A percentile compares a stretch with the other conserved stretches of the same genome.
Conservation (phyloP, 352 stramenopile species). For the Saprolegnia diclina region DNA sequence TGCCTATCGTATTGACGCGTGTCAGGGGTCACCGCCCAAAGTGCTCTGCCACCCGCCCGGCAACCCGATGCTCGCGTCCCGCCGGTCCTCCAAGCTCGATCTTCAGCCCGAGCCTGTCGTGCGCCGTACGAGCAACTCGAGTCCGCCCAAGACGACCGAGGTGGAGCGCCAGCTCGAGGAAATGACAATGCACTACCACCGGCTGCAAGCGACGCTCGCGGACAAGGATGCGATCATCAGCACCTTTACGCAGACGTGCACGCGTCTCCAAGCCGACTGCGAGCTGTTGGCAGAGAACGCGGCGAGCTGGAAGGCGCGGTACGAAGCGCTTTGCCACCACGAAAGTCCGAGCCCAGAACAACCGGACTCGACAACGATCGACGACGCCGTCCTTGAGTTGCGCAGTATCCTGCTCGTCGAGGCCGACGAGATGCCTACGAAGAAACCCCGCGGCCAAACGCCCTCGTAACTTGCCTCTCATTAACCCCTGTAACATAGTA, state of each 20-base stretch:
- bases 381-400: neutral
- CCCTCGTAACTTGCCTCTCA: neutral
- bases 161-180: neutral
- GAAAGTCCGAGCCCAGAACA: neutral
- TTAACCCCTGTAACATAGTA: neutral
- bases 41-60: neutral
- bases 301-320: constrained; percentile 8
- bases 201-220: neutral
- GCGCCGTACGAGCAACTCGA: too few relatives aligned
- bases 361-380: neutral
- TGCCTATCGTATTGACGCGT: neutral
- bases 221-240: constrained; percentile 13
- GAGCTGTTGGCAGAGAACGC: constrained; percentile 16
- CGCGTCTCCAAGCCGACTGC: constrained; percentile 12
- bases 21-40: neutral
- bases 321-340: neutral
- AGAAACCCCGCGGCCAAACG: neutral
- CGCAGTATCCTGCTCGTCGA: neutral
- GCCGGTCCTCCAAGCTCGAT: neutral
- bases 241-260: constrained; percentile 11
- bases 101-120: neutral
- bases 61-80: neutral
- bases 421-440: neutral
- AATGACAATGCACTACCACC: neutral
- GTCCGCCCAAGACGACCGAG: too few relatives aligned